A percentile compares a stretch with the other conserved stretches of the same genome.
Conservation (phyloP, 2,329 filamentous ascomycete species). For the Pestalotiopsis sp. region DNA sequence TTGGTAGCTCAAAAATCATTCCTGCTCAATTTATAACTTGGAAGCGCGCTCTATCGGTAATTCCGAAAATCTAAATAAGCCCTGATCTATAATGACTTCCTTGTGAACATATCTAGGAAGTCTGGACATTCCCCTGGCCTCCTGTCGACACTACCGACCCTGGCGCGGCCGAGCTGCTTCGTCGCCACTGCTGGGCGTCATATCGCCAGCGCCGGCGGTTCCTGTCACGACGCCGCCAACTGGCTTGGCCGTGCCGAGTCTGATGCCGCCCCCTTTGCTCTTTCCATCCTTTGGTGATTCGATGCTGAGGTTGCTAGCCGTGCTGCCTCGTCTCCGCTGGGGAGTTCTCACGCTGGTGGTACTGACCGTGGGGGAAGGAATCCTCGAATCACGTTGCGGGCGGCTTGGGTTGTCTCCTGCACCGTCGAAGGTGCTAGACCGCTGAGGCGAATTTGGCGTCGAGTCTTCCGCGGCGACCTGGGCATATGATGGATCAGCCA, state of each 20-base stretch:
- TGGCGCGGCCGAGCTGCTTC: background rate
- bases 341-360: background rate
- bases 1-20: too few species aligned
- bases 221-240: conserved; percentile 38
- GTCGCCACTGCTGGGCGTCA: conserved; percentile 9
- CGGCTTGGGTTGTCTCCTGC: background rate
- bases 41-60: too few species aligned
- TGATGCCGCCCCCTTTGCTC: conserved; percentile 40
- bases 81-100: background rate
- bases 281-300: conserved; percentile 37
- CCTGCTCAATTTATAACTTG: too few species aligned
- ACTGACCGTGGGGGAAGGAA: background rate
- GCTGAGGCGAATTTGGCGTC: background rate
- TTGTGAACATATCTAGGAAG: background rate
- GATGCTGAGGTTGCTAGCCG: conserved; percentile 40
- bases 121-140: background rate
- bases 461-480: conserved; percentile 2
- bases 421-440: background rate
- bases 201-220: background rate
- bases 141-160: background rate
- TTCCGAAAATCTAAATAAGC: too few species aligned
- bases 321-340: conserved; percentile 28
- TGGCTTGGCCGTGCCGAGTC: conserved; percentile 39
- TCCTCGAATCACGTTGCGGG: background rate
- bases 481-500: conserved; percentile 21